phyloP scores from a whole-genome alignment of 805 yeast genomes.

The Wickerhamomyces chambardii region DNA sequence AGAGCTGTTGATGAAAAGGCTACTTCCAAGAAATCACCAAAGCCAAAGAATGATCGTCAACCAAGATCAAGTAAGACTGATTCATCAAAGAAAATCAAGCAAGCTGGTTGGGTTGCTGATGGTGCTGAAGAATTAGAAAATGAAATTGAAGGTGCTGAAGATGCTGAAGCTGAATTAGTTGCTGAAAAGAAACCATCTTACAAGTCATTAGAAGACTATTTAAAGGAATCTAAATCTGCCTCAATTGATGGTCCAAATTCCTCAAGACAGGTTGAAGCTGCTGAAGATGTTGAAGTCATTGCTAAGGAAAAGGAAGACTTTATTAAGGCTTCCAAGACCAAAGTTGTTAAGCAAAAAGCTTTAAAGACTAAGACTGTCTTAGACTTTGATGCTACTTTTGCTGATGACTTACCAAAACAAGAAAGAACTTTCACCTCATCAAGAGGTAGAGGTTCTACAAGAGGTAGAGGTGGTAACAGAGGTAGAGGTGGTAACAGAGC shows the following conservation, averaged over 20 bases:
- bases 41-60: constrained; percentile 67
- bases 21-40: constrained; percentile 40
- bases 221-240: constrained; percentile 51
- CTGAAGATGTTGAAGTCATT: constrained; percentile 45
- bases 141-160: constrained; percentile 48
- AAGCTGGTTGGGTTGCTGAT: constrained; percentile 82
- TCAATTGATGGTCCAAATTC: constrained; percentile 37
- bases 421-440: constrained; percentile 17
- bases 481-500: constrained; percentile 11
- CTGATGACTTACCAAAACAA: constrained; percentile 42
- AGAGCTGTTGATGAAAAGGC: constrained; percentile 45
- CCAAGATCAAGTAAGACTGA: constrained; percentile 79
- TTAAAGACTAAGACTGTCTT: constrained; percentile 75
- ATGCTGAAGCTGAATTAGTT: constrained; percentile 35
- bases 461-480: constrained; percentile 22
- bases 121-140: constrained; percentile 60
- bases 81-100: constrained; percentile 73
- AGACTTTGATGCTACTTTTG: constrained; percentile 66
- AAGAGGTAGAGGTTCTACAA: constrained; percentile 25
- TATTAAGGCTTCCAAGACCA: constrained; percentile 50
- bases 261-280: constrained; percentile 26
- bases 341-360: constrained; percentile 64
- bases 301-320: constrained; percentile 57
- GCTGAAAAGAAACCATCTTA: constrained; percentile 39
- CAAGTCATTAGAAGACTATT: constrained; percentile 81